Evolutionary conservation across 345 rosid genomes (phyloP).

Genomic region (Cardiospermum halicacabum): DNA sequence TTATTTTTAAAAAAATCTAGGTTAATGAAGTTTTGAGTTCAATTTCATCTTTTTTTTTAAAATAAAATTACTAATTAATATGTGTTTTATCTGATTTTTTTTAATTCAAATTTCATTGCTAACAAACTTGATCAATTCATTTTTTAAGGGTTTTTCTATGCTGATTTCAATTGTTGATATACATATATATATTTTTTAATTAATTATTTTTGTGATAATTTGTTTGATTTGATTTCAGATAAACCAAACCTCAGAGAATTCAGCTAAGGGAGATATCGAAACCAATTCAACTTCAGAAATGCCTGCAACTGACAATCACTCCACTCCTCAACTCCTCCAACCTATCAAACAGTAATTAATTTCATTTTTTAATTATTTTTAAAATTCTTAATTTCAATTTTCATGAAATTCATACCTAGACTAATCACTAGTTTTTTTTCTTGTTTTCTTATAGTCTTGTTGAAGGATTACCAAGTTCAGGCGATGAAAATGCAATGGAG

Average conservation of each 20-base stretch:
- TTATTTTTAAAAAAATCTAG: too few species aligned
- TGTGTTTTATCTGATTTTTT: not conserved
- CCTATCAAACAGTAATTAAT: not conserved
- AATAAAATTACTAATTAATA: too few species aligned
- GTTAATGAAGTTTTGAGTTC: too few species aligned
- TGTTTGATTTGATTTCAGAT: not conserved
- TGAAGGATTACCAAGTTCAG: not conserved
- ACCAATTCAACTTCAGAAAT: not conserved
- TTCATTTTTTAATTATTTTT: not conserved
- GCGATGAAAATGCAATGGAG: constrained; percentile 10
- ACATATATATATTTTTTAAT: not conserved
- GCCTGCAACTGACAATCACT: not conserved
- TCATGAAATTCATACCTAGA: not conserved
- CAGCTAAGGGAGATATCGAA: not conserved
- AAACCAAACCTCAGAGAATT: not conserved
- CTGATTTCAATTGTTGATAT: not conserved
- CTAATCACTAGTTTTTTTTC: not conserved
- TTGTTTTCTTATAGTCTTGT: not conserved
- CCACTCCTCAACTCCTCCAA: too few species aligned
- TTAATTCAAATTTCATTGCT: not conserved
- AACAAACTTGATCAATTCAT: not conserved
- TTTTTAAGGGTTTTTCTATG: not conserved
- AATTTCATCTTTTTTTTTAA: too few species aligned
- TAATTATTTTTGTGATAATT: not conserved
- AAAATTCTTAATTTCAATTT: not conserved